Base-by-base conservation (phyloP, 2,329 filamentous ascomycete genomes). In the Epichloe glyceriae region DNA sequence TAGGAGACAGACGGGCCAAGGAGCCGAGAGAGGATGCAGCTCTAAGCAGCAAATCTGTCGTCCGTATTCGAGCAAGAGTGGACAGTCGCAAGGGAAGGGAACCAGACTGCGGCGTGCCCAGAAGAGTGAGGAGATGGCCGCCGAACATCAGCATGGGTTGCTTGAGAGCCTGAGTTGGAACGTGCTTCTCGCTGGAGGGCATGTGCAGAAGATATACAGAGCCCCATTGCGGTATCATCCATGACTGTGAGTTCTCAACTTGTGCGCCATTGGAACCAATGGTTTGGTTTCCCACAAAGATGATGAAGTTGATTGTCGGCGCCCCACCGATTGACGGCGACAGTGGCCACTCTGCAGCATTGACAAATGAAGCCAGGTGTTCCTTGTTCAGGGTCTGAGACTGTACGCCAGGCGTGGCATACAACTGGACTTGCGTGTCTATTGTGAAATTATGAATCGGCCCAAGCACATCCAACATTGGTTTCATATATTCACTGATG, bases 191-290 rank as follows among this genome's bases (percentile, higher is more conserved):
- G 41, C 67, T 64, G 45, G 66, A 61, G 8, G 69, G 69, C 10
- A 71, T 64, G 34, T 71, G 61, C 47, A 95, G 72, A 14, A 81
- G 68, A 57, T 80, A 82, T 10, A 83, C 77, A 15, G 78, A 76
- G 38, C 93, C 93, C 93, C 93, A 98, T 70, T 98, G 93, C 0
- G 93, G 93, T 43, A 98, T 85, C 56, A 96, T 76, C 91, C 91
- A 97, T 38, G 79, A 82, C 60, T 79, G 80, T 1, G 79, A 76
- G 3, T 72, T 76, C 33, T 71, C 70, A 2, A 63, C 60, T 50
- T 70, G 67, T 3, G 70, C 46, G 15, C 46, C 65, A 43, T 71
- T 67, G 49, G 73, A 60, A 4, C 67, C 72, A 54, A 88, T 89
- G 10, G 83, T 88, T 52, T 85, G 79, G 52, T 87, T 82, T 5